A percentile compares a stretch with the other conserved stretches of the same genome.
Conservation (phyloP, 2,329 filamentous ascomycete genomes). For the Ilyonectria sp. region DNA sequence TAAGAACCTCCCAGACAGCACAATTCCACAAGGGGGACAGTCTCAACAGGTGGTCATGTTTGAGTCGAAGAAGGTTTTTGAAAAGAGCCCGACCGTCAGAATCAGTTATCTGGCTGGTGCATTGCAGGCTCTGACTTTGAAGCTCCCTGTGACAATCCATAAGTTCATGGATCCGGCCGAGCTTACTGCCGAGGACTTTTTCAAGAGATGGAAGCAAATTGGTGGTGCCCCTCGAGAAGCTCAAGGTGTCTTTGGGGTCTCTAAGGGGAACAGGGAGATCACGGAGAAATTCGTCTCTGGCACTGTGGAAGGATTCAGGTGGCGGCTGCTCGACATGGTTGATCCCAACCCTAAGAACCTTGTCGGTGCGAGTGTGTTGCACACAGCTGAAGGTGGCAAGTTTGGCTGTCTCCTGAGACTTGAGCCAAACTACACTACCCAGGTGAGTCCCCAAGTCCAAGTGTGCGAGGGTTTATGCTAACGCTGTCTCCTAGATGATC, state of each 20-base stretch:
- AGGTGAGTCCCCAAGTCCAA: conserved; percentile 73
- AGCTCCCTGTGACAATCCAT: conserved; percentile 89
- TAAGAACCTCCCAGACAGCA: conserved; percentile 89
- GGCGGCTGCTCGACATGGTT: conserved; percentile 87
- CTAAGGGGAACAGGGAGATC: conserved; percentile 72
- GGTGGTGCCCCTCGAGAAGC: conserved; percentile 89
- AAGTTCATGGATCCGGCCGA: conserved; percentile 98
- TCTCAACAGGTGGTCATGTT: conserved; percentile 97
- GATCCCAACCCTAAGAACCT: conserved; percentile 96
- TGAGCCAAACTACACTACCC: conserved; percentile 93
- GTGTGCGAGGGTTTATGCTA: conserved; percentile 24
- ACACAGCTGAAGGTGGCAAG: conserved; percentile 87
- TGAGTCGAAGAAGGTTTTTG: conserved; percentile 86
- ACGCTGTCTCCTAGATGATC: conserved; percentile 79
- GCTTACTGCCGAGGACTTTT: conserved; percentile 92
- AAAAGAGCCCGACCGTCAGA: conserved; percentile 89
- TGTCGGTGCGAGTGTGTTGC: conserved; percentile 90
- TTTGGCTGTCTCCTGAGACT: conserved; percentile 93
- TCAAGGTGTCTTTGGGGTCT: conserved; percentile 86
- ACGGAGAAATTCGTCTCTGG: conserved; percentile 79
- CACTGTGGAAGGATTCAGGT: conserved; percentile 87
- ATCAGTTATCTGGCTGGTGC: conserved; percentile 96
- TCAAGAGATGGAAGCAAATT: conserved; percentile 99
- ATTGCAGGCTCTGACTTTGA: conserved; percentile 91
- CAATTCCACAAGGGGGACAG: conserved; percentile 81